Conservation (phyloP, 148 eudicot species). For the Limonium bicolor region DNA sequence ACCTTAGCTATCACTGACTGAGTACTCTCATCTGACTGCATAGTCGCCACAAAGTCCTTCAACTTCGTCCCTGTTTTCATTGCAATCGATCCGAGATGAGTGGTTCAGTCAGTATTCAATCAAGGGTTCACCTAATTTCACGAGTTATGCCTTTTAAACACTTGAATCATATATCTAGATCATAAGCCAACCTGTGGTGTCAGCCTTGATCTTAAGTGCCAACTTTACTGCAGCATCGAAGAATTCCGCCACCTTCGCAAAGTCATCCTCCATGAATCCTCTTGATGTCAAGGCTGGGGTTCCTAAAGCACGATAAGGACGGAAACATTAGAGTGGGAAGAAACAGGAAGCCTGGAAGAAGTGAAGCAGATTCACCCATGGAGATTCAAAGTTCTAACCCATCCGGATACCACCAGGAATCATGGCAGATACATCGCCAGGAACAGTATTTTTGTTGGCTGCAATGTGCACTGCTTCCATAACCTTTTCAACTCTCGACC, state of each 20-base stretch:
- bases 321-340: neutral
- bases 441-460: constrained; percentile 60
- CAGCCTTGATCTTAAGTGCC: constrained; percentile 5
- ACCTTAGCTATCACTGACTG: constrained; percentile 75
- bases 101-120: no score
- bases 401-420: constrained; percentile 63
- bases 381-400: constrained; percentile 17
- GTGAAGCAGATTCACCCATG: neutral
- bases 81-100: no score
- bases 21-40: constrained; percentile 39
- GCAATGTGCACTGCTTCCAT: constrained; percentile 51
- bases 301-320: constrained; percentile 16
- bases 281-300: constrained; percentile 68
- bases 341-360: neutral
- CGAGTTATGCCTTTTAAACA: no score
- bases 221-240: constrained; percentile 1
- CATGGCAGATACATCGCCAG: constrained; percentile 57
- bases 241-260: neutral
- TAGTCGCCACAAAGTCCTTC: constrained; percentile 76
- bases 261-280: constrained; percentile 42
- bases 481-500: constrained; percentile 62
- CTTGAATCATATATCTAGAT: no score
- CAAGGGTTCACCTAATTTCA: no score
- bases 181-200: constrained; percentile 1
- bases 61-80: constrained; percentile 57